Percentiles rank a stretch among this genome's conserved stretches.
These are phyloP conservation scores for Alternaria hordeiaustralica DNA, from an alignment of 2,329 filamentous ascomycete species.

Conservation along the genomic window DNA sequence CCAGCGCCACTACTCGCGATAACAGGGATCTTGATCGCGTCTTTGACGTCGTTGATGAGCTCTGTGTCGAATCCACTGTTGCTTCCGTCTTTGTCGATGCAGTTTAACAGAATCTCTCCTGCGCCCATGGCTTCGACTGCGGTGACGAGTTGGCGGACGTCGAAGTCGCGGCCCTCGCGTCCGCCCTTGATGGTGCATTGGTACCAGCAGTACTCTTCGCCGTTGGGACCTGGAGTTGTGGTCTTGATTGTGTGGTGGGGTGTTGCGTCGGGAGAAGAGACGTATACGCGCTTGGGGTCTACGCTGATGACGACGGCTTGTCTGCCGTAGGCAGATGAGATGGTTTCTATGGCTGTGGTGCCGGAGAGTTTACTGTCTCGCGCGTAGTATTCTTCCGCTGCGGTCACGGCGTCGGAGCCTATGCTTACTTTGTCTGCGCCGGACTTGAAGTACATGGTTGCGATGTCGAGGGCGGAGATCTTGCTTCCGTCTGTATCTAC, in stretches of 20 bases:
- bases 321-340: conserved; percentile 90
- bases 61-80: conserved; percentile 95
- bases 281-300: conserved; percentile 91
- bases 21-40: conserved; percentile 86
- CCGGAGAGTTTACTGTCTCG: conserved; percentile 73
- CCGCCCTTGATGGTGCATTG: conserved; percentile 97
- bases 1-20: conserved; percentile 95
- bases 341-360: conserved; percentile 92
- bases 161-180: conserved; percentile 89
- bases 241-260: conserved; percentile 79
- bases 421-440: conserved; percentile 98
- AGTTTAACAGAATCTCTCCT: conserved; percentile 94
- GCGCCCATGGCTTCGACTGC: conserved; percentile 96
- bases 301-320: conserved; percentile 97
- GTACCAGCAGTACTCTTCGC: conserved; percentile 91
- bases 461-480: conserved; percentile 90
- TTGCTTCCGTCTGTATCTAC: conserved; percentile 85
- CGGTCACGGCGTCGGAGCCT: conserved; percentile 90
- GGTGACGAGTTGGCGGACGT: conserved; percentile 84
- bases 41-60: conserved; percentile 86
- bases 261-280: conserved; percentile 71
- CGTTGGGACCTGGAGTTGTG: conserved; percentile 70
- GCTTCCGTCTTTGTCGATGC: conserved; percentile 95
- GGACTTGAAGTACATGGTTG: conserved; percentile 95
- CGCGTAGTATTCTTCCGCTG: conserved; percentile 88